Percentiles rank a stretch among this genome's conserved stretches.
These are phyloP conservation scores for Ceratocystis albifundus DNA, from an alignment of 2,329 filamentous ascomycete species.

Conservation along the genomic window DNA sequence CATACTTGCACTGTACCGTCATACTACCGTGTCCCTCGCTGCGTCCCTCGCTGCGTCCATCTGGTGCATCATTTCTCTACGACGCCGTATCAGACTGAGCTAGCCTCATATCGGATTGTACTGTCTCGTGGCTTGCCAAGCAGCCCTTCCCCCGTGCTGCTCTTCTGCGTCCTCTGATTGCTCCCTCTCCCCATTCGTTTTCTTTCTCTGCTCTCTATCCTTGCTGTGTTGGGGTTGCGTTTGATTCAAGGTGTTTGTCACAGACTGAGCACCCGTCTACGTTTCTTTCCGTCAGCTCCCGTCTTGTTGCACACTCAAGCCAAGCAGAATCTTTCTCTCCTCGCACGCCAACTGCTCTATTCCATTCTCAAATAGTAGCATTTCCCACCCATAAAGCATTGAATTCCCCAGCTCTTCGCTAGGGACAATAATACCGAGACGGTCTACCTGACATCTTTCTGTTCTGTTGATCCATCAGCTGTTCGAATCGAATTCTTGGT, in stretches of 20 bases:
- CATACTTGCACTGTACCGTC: background rate
- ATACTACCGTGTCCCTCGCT: background rate
- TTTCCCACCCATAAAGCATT: background rate
- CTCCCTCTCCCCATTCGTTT: background rate
- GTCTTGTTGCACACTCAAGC: background rate
- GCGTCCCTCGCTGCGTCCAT: too few species aligned
- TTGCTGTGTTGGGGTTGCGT: constrained; percentile 2
- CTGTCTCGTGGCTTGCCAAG: constrained; percentile 24
- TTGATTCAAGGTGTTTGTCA: constrained; percentile 17
- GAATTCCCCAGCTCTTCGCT: background rate
- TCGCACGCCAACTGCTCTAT: background rate
- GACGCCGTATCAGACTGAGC: background rate
- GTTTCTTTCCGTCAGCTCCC: constrained; percentile 7
- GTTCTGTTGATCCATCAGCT: constrained; percentile 5
- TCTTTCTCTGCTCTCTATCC: constrained; percentile 12
- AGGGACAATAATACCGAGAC: background rate
- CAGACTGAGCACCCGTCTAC: constrained; percentile 15
- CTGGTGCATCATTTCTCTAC: background rate
- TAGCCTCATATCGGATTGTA: background rate
- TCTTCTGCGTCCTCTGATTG: background rate
- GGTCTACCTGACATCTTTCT: background rate
- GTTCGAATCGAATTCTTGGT: background rate
- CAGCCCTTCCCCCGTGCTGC: constrained; percentile 18
- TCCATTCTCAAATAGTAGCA: background rate
- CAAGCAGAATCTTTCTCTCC: background rate